Conservation (phyloP, 768 basidiomycete genomes). For the Coprinopsis marcescibilis region DNA sequence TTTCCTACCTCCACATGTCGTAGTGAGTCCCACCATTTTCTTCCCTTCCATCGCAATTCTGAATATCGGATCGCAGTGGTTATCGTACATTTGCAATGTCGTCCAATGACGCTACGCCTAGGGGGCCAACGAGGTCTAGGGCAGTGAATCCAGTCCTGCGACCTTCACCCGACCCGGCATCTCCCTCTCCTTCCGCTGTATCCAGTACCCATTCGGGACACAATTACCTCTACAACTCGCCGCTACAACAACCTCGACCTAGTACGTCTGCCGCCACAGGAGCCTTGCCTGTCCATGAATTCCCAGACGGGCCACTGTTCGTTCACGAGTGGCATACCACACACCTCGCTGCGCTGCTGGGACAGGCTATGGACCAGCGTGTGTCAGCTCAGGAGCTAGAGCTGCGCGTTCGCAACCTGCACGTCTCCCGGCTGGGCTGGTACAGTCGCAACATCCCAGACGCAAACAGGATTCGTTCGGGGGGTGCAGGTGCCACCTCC, state of each 20-base stretch:
- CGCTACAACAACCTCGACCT: not conserved
- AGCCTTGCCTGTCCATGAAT: slow-evolving; percentile 4
- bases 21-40: not conserved
- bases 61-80: too few species aligned
- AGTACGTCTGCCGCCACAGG: not conserved
- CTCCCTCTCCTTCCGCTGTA: too few species aligned
- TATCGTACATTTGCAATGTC: too few species aligned
- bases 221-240: too few species aligned
- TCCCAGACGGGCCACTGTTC: slow-evolving; percentile 1
- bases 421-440: not conserved
- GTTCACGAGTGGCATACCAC: not conserved
- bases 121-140: too few species aligned
- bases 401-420: not conserved
- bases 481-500: not conserved
- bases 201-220: not conserved
- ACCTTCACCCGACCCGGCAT: too few species aligned
- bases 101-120: too few species aligned
- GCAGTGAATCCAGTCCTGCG: too few species aligned
- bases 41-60: not conserved
- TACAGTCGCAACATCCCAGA: not conserved
- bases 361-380: not conserved
- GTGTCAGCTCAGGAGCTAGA: not conserved
- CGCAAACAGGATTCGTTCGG: not conserved
- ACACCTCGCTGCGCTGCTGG: slow-evolving; percentile 1
- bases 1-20: not conserved